Evolutionary conservation across 2,329 filamentous ascomycete genomes (phyloP).

Genomic region (Chaetomium sp.): DNA sequence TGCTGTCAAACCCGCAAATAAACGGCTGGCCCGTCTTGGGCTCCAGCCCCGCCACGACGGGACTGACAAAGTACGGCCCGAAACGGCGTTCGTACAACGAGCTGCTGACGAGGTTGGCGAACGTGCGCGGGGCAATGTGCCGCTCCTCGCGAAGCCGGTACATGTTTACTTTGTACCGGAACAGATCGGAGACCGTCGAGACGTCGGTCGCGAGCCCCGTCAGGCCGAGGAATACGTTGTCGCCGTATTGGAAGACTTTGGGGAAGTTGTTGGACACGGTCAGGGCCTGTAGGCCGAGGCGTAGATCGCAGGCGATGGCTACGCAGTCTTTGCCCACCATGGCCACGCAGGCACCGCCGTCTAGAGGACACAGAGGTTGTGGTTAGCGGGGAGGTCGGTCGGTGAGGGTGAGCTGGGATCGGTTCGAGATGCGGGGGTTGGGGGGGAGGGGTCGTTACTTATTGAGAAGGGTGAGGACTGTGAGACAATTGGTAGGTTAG

Average conservation of each 20-base stretch:
- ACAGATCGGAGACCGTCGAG: constrained; percentile 86
- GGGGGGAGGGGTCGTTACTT: constrained; percentile 53
- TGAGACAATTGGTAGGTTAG: constrained; percentile 25
- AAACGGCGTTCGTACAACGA: constrained; percentile 93
- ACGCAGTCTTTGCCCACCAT: constrained; percentile 99
- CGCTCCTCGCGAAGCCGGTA: constrained; percentile 98
- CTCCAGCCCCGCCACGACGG: constrained; percentile 91
- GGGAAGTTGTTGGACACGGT: constrained; percentile 99
- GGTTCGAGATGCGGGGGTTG: constrained; percentile 4
- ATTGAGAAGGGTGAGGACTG: constrained; percentile 91
- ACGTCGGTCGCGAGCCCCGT: constrained; percentile 97
- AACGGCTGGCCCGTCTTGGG: constrained; percentile 91
- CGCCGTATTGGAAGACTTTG: constrained; percentile 97
- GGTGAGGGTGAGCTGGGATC: neutral
- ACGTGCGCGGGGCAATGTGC: constrained; percentile 86
- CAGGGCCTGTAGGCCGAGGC: constrained; percentile 90
- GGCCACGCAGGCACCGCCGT: constrained; percentile 90
- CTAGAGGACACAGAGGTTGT: constrained; percentile 30
- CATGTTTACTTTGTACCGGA: constrained; percentile 99
- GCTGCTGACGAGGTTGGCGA: constrained; percentile 90
- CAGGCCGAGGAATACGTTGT: constrained; percentile 81
- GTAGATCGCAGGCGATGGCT: constrained; percentile 97
- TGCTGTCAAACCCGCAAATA: constrained; percentile 98
- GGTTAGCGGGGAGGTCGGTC: neutral
- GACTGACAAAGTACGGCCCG: constrained; percentile 92